Percentiles rank a stretch among this genome's conserved stretches.
These are phyloP conservation scores for Populus alba DNA, from an alignment of 345 rosid genomes.

Conservation along the genomic window DNA sequence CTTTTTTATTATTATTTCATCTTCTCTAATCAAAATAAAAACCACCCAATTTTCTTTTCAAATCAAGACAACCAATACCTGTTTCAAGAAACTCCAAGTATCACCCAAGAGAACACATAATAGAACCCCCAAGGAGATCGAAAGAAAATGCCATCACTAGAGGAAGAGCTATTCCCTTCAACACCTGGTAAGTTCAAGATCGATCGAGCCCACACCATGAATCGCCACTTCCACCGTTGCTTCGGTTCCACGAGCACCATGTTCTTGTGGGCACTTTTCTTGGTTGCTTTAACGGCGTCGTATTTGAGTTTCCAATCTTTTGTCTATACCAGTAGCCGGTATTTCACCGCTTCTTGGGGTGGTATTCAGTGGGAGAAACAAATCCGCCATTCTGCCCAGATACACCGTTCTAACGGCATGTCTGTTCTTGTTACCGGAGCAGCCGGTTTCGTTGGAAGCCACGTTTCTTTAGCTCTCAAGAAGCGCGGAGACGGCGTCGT, in stretches of 20 bases:
- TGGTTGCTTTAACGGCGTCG: slow-evolving; percentile 85
- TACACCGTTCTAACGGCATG: slow-evolving; percentile 15
- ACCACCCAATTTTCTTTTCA: not conserved
- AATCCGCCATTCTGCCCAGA: slow-evolving; percentile 27
- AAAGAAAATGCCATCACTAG: slow-evolving; percentile 58
- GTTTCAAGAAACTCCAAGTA: not conserved
- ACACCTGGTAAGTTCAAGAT: slow-evolving; percentile 92
- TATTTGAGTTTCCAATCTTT: slow-evolving; percentile 76
- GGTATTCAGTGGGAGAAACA: slow-evolving; percentile 34
- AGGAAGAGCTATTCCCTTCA: slow-evolving; percentile 78
- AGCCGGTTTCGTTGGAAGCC: slow-evolving; percentile 41
- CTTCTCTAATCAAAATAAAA: not conserved
- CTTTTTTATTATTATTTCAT: not conserved
- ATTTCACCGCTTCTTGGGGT: slow-evolving; percentile 26
- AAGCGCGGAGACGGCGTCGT: slow-evolving; percentile 41
- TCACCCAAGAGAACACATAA: not conserved
- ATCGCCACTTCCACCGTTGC: slow-evolving; percentile 77
- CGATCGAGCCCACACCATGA: slow-evolving; percentile 38
- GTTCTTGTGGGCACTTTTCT: slow-evolving; percentile 89
- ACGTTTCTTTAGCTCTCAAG: slow-evolving; percentile 34
- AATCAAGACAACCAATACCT: not conserved
- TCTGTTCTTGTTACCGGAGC: slow-evolving; percentile 41
- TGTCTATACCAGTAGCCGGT: slow-evolving; percentile 56
- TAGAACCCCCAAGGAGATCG: not conserved
- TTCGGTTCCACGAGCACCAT: slow-evolving; percentile 81